Evolutionary conservation across 2,329 filamentous ascomycete species (phyloP), one percentile per base, ranked within the genome.

Genomic region (Colletotrichum siamense): DNA sequence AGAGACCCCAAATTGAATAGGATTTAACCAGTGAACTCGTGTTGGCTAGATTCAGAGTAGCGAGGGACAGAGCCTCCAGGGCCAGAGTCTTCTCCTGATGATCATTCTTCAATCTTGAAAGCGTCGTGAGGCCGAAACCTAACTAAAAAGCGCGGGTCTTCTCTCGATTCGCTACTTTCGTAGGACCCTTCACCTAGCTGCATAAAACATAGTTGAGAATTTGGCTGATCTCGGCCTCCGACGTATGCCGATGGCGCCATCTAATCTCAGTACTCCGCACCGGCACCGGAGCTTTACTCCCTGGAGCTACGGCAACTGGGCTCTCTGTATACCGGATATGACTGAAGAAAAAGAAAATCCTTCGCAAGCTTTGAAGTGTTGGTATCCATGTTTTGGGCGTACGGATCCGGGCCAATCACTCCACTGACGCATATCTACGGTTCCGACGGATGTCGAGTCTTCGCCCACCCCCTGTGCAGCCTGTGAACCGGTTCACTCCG

Each of bases 101-200:
- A 22, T 52, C 10, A 22, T 22, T 8, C 44, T 52, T 2, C n/a
- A 22, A 49, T 49, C n/a, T 3, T 1, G 44, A 49, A 13, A 49
- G 0, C 5, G 5, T 12, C 18, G 9, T 49, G 5, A 49, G 10
- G 44, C 44, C n/a, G 10, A 52, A 1, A 2, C n/a, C 44, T 5
- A 13, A 8, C 10, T 0, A 8, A 22, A 52, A 0, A 52, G 6
- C n/a, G 2, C n/a, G 6, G 44, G 22, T 22, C 6, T 22, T 52
- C 3, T 52, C 44, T 7, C 10, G 1, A 22, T 52, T 22, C 44
- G 1, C 6, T 8, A 4, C 2, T 13, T 1, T 13, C 10, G n/a
- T 8, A 22, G 1, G 13, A 4, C n/a, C 44, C 10, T 13, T 22
- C 0, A 52, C n/a, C n/a, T 52, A 1, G 44, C n/a, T 22, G 44